These are phyloP conservation scores for Phaeosphaeriaceae sp. DNA, from an alignment of 2,329 filamentous ascomycete species.

Conservation along the genomic window DNA sequence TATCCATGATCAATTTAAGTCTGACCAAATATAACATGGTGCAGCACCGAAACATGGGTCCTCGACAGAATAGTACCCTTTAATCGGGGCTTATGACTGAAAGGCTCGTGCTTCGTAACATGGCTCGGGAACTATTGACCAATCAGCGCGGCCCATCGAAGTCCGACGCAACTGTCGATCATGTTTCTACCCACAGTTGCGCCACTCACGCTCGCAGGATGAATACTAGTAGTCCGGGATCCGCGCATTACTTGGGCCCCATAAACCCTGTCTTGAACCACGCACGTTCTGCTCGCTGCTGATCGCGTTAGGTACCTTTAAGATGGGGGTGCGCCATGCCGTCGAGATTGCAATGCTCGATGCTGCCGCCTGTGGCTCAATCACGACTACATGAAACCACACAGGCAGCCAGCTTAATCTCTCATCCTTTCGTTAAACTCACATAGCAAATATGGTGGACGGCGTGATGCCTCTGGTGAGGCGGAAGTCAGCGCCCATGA, in stretches of 20 bases:
- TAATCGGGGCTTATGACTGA: constrained; percentile 4
- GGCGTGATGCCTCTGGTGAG: constrained; percentile 13
- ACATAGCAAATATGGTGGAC: constrained; percentile 12
- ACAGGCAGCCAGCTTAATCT: background rate
- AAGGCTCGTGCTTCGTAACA: background rate
- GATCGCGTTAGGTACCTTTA: background rate
- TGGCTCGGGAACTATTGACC: constrained; percentile 4
- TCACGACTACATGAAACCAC: background rate
- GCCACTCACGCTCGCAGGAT: background rate
- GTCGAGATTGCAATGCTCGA: background rate
- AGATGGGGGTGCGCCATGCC: background rate
- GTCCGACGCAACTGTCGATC: background rate
- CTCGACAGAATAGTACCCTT: background rate
- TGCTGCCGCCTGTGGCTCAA: background rate
- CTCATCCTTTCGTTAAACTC: background rate
- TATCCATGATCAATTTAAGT: background rate
- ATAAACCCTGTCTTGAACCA: background rate
- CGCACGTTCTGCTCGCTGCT: background rate
- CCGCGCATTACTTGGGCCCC: background rate
- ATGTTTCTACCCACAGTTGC: background rate
- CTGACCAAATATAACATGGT: background rate
- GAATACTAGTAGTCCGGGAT: background rate
- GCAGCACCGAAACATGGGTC: background rate
- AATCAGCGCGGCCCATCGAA: background rate
- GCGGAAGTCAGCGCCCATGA: constrained; percentile 16